phyloP scores from a whole-genome alignment of 2,329 filamentous ascomycete species.

The Verticillium zaregamsianum region DNA sequence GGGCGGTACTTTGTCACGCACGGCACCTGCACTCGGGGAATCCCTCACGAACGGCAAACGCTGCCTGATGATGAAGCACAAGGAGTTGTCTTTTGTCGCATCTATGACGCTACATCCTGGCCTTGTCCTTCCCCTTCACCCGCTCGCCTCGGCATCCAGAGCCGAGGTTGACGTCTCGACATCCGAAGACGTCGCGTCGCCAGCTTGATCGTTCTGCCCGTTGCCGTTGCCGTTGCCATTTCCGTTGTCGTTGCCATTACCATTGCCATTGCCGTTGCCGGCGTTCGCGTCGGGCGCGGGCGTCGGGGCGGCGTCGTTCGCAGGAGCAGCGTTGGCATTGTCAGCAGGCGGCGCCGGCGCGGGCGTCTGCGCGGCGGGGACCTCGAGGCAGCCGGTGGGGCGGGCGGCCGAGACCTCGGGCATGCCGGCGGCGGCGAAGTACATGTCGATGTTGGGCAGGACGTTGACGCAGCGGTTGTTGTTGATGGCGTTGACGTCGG shows the following conservation, averaged over 20 bases:
- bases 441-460: slow-evolving; percentile 18
- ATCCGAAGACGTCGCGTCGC: not conserved
- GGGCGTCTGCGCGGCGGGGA: slow-evolving; percentile 4
- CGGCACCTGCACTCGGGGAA: not conserved
- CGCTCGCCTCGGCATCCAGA: not conserved
- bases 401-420: slow-evolving; percentile 9
- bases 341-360: slow-evolving; percentile 1
- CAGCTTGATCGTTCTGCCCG: not conserved
- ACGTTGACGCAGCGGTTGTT: slow-evolving; percentile 18
- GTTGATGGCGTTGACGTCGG: slow-evolving; percentile 15
- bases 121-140: not conserved
- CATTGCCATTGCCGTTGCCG: not conserved
- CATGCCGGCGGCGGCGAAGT: slow-evolving; percentile 15
- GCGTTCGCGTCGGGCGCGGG: not conserved
- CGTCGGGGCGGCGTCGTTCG: not conserved
- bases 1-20: not conserved
- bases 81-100: not conserved
- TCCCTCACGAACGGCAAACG: not conserved
- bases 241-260: slow-evolving; percentile 1
- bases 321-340: not conserved
- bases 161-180: not conserved
- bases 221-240: slow-evolving; percentile 1
- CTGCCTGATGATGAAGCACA: not conserved
- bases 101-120: not conserved
- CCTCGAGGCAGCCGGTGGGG: slow-evolving; percentile 15